Conservation (phyloP, 2,329 filamentous ascomycete genomes). For the Paecilomyces sp. region DNA sequence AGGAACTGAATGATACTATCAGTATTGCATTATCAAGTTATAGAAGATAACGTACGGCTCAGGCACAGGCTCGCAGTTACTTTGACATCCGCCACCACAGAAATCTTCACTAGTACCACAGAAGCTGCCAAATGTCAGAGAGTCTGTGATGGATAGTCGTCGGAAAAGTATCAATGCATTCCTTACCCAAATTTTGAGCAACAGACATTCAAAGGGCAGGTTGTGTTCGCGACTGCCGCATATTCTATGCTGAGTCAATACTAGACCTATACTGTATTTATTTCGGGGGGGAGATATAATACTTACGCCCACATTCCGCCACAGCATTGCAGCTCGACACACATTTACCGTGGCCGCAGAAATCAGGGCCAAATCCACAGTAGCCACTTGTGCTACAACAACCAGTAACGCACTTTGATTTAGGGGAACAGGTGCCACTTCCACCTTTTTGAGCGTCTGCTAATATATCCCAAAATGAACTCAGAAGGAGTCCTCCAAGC, state of each 20-base stretch:
- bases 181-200: not conserved
- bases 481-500: no score
- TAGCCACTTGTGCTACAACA: constrained; percentile 8
- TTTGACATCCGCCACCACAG: not conserved
- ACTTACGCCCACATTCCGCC: constrained; percentile 10
- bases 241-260: not conserved
- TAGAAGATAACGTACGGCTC: not conserved
- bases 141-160: not conserved
- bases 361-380: constrained; percentile 13
- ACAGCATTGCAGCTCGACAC: constrained; percentile 10
- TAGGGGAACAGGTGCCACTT: no score
- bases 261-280: not conserved
- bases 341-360: constrained; percentile 12
- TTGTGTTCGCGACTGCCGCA: not conserved
- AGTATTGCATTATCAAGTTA: not conserved
- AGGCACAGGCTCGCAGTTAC: not conserved
- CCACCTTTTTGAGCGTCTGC: no score
- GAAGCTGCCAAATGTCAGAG: not conserved
- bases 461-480: no score
- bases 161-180: not conserved
- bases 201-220: not conserved
- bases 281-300: not conserved
- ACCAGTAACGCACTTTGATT: constrained; percentile 2
- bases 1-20: not conserved
- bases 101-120: not conserved